Conservation (phyloP, 1,284 basidiomycete genomes). For the Trametes versicolor region DNA sequence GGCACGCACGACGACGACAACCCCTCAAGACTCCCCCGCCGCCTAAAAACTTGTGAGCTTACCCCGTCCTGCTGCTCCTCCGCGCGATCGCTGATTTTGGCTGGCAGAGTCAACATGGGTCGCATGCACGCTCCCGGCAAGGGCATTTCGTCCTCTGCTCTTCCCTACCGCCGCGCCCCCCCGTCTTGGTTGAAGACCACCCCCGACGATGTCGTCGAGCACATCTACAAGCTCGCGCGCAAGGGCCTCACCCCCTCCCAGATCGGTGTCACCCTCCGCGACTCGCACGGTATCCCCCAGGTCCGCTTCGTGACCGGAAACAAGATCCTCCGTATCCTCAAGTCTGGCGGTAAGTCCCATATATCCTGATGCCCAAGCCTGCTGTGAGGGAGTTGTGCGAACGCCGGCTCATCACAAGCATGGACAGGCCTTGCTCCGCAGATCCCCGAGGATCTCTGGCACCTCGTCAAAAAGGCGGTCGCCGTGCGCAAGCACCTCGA, state of each 20-base stretch:
- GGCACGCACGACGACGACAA: slow-evolving; percentile 53
- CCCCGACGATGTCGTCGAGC: slow-evolving; percentile 94
- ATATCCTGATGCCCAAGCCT: slow-evolving; percentile 18
- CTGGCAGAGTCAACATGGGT: slow-evolving; percentile 71
- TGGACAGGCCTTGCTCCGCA: slow-evolving; percentile 89
- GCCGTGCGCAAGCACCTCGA: slow-evolving; percentile 99
- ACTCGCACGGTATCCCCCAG: slow-evolving; percentile 97
- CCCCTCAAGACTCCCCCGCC: slow-evolving; percentile 49
- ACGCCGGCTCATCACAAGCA: slow-evolving; percentile 15
- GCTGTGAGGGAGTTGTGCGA: slow-evolving; percentile 8
- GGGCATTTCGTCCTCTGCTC: slow-evolving; percentile 98
- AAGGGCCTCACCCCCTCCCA: slow-evolving; percentile 98
- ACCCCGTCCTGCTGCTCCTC: not conserved
- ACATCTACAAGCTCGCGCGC: slow-evolving; percentile 97
- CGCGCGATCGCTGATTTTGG: slow-evolving; percentile 30
- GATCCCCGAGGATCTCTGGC: slow-evolving; percentile 99
- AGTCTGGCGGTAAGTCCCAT: slow-evolving; percentile 82
- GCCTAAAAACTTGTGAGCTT: slow-evolving; percentile 49
- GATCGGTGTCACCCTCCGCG: slow-evolving; percentile 98
- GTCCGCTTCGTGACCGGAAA: slow-evolving; percentile 99
- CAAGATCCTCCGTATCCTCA: slow-evolving; percentile 99
- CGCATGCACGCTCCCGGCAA: slow-evolving; percentile 98
- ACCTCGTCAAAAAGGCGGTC: slow-evolving; percentile 99
- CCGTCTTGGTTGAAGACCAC: slow-evolving; percentile 98
- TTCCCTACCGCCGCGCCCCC: slow-evolving; percentile 96